Percentiles rank a stretch among this genome's conserved stretches.
Conservation (phyloP, 1,139 yeast genomes). For the Candida pseudoviswanathii region DNA sequence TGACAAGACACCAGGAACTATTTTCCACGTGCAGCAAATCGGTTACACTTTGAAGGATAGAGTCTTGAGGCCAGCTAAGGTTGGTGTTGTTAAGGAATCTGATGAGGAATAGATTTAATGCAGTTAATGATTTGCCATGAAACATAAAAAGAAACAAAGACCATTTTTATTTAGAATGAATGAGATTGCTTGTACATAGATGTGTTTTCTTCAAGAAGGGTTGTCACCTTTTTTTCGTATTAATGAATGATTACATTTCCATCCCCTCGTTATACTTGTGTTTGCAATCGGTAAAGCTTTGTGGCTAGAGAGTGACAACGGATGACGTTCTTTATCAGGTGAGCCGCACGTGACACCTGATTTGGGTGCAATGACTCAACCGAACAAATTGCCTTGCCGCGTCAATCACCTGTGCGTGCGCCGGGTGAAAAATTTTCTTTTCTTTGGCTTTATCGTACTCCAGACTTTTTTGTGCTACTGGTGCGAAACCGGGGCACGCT, state of each 20-base stretch:
- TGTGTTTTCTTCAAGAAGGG: background rate
- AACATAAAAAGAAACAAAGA: background rate
- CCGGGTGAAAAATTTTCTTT: background rate
- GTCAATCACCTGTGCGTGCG: background rate
- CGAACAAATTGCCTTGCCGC: background rate
- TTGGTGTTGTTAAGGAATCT: constrained; percentile 78
- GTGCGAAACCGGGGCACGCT: constrained; percentile 4
- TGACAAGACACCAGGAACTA: constrained; percentile 89
- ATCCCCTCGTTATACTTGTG: background rate
- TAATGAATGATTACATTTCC: background rate
- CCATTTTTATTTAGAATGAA: background rate
- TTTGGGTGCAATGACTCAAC: background rate
- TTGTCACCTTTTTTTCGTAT: background rate
- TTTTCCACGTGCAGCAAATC: constrained; percentile 89
- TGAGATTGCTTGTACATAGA: constrained; percentile 4
- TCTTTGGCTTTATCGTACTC: background rate
- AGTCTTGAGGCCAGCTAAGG: constrained; percentile 95
- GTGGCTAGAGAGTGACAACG: background rate
- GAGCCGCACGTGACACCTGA: too few relatives aligned
- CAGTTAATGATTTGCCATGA: background rate
- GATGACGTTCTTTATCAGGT: too few relatives aligned
- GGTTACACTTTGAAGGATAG: constrained; percentile 87
- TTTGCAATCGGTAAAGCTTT: background rate
- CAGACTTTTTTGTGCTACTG: background rate
- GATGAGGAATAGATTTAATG: constrained; percentile 11